phyloP scores from a whole-genome alignment of 345 rosid genomes.

The Eucalyptus victrix region DNA sequence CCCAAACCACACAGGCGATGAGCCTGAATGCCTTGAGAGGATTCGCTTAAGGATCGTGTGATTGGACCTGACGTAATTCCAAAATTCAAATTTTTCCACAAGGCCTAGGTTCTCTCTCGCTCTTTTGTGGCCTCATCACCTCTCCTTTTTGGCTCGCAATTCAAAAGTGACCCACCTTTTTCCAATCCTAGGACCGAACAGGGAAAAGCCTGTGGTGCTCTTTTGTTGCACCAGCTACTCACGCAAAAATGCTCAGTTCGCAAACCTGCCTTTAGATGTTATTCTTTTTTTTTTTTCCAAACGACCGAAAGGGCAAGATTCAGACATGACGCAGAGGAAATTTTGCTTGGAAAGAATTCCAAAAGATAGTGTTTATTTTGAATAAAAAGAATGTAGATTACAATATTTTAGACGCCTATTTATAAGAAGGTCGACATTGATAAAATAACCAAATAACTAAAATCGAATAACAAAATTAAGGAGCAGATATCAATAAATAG shows the following conservation, averaged over 20 bases:
- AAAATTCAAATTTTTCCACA: neutral
- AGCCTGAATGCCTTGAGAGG: neutral
- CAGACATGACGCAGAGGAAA: neutral
- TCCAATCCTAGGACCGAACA: neutral
- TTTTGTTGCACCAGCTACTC: neutral
- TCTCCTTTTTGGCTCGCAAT: neutral
- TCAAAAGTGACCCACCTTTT: neutral
- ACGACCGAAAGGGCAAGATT: neutral
- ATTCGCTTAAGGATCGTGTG: neutral
- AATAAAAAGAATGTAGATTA: no score
- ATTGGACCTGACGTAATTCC: neutral
- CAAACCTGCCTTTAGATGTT: neutral
- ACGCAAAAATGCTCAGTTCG: neutral
- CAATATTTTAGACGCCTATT: rapidly evolving
- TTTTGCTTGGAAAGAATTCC: no score
- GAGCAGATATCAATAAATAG: rapidly evolving
- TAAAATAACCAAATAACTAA: no score
- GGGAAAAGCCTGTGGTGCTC: neutral
- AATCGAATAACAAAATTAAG: no score
- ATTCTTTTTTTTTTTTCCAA: neutral
- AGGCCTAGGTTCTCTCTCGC: neutral
- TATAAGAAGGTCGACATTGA: rapidly evolving
- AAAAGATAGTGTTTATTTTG: no score
- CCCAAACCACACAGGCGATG: neutral
- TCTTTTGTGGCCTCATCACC: neutral